These are phyloP conservation scores for Debaryomycetaceae sp. DNA, from an alignment of 1,139 yeast genomes.

Conservation along the genomic window DNA sequence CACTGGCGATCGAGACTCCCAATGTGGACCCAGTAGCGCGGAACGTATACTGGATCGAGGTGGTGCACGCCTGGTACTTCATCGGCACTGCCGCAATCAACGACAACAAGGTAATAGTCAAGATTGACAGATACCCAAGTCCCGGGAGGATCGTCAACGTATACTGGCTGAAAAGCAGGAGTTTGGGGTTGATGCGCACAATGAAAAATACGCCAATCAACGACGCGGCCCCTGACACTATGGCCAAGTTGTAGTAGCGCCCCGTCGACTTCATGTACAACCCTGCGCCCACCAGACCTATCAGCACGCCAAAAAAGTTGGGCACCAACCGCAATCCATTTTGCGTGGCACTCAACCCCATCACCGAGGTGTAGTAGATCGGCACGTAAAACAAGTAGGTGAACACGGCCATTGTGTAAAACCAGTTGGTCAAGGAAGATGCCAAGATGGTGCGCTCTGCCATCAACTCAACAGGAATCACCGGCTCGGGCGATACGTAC, in stretches of 20 bases:
- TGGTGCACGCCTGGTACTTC: constrained; percentile 65
- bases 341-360: constrained; percentile 50
- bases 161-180: constrained; percentile 34
- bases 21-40: constrained; percentile 71
- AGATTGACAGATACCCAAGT: constrained; percentile 53
- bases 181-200: constrained; percentile 32
- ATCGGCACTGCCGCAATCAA: constrained; percentile 61
- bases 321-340: constrained; percentile 62
- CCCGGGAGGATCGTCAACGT: constrained; percentile 45
- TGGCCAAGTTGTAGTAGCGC: constrained; percentile 50
- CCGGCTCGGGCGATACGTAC: constrained; percentile 59
- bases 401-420: constrained; percentile 53
- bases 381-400: constrained; percentile 61
- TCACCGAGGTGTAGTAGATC: constrained; percentile 55
- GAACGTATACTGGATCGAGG: constrained; percentile 72
- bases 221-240: constrained; percentile 40
- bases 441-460: constrained; percentile 56
- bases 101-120: constrained; percentile 64
- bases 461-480: constrained; percentile 56
- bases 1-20: constrained; percentile 66
- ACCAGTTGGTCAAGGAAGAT: constrained; percentile 66
- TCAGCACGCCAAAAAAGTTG: constrained; percentile 64
- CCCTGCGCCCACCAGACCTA: constrained; percentile 70
- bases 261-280: constrained; percentile 67
- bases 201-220: constrained; percentile 44